Evolutionary conservation across 345 rosid genomes (phyloP).

Genomic region (Pelargonium nanum): DNA sequence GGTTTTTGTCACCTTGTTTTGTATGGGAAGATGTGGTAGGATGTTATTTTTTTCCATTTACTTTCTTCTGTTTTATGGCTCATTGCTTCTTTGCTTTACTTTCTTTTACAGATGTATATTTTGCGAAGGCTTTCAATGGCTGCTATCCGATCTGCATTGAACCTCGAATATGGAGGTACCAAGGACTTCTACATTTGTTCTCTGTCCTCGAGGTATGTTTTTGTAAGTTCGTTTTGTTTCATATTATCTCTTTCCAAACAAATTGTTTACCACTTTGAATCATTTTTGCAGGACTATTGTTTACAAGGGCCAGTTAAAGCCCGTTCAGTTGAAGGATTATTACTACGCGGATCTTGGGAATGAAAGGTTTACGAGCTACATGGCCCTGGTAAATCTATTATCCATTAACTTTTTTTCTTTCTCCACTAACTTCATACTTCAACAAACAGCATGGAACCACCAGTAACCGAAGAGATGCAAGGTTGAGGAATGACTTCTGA

Average conservation of each 20-base stretch:
- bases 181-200: constrained; percentile 97
- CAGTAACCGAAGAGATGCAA: constrained; percentile 79
- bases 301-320: constrained; percentile 94
- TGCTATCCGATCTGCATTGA: constrained; percentile 86
- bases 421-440: constrained; percentile 88
- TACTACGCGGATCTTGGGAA: constrained; percentile 95
- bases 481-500: constrained; percentile 99
- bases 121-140: constrained; percentile 89
- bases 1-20: no score
- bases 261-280: not conserved
- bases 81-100: constrained; percentile 9
- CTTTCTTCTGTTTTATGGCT: not conserved
- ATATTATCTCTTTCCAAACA: not conserved
- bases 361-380: constrained; percentile 99
- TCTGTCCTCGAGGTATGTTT: constrained; percentile 74
- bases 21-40: no score
- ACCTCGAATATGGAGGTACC: constrained; percentile 74
- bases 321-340: constrained; percentile 77
- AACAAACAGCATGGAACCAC: constrained; percentile 97
- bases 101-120: constrained; percentile 69
- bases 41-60: no score
- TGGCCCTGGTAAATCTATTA: constrained; percentile 99
- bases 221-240: not conserved
- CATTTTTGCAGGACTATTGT: constrained; percentile 71
- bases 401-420: constrained; percentile 56